Percentiles rank a stretch among this genome's conserved stretches.
These are phyloP conservation scores for Cenococcum geophilum DNA, from an alignment of 495 filamentous ascomycete species.

Conservation along the genomic window DNA sequence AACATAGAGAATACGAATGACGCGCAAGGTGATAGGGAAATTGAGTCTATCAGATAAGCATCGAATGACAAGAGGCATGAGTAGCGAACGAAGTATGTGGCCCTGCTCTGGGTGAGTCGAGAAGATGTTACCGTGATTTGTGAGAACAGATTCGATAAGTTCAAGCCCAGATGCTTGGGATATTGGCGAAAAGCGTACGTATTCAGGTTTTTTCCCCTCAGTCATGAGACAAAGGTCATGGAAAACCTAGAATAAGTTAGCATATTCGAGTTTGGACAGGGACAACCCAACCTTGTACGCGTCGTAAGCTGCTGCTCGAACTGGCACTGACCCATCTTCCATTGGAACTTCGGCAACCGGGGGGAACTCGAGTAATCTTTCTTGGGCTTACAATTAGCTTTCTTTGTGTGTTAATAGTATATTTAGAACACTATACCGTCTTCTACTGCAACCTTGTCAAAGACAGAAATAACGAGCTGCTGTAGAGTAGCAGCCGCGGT, in stretches of 20 bases:
- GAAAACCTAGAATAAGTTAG: constrained; percentile 53
- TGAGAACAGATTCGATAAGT: constrained; percentile 80
- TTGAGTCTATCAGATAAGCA: constrained; percentile 69
- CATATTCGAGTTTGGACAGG: constrained; percentile 21
- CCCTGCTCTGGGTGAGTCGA: constrained; percentile 71
- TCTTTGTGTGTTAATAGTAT: background rate
- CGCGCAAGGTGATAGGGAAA: constrained; percentile 78
- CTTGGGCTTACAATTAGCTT: constrained; percentile 24
- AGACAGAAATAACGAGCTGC: constrained; percentile 84
- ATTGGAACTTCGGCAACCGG: constrained; percentile 56
- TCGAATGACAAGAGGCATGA: constrained; percentile 77
- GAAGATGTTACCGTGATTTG: constrained; percentile 78
- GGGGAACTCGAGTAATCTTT: constrained; percentile 47
- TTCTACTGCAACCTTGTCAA: constrained; percentile 81
- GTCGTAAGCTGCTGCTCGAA: constrained; percentile 76
- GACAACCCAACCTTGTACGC: constrained; percentile 60
- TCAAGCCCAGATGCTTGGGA: constrained; percentile 80
- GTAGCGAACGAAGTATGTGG: constrained; percentile 65
- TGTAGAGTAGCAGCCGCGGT: constrained; percentile 92
- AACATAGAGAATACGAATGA: constrained; percentile 73
- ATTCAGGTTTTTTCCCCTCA: constrained; percentile 74
- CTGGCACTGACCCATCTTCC: constrained; percentile 54
- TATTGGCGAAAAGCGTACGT: constrained; percentile 66
- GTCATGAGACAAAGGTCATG: constrained; percentile 84
- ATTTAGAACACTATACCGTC: constrained; percentile 53